phyloP scores from a whole-genome alignment of 345 rosid species.

The Ceriops decandra region DNA sequence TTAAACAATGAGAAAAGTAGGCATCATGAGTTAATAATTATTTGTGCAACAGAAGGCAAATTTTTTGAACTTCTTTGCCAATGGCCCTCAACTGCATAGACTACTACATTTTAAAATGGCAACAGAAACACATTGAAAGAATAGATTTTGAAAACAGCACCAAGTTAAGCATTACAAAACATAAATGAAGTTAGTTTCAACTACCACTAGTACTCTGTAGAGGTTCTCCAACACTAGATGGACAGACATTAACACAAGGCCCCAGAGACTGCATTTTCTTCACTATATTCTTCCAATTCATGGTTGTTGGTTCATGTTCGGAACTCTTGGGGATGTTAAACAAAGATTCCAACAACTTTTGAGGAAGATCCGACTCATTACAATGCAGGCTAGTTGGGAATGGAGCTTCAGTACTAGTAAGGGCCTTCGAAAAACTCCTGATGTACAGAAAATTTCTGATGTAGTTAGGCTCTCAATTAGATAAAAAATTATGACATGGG shows the following conservation, averaged over 20 bases:
- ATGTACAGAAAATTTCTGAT: slow-evolving; percentile 7
- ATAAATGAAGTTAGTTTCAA: slow-evolving; percentile 4
- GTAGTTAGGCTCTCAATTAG: background rate
- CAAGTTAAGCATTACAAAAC: background rate
- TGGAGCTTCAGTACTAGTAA: slow-evolving; percentile 38
- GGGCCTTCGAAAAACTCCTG: slow-evolving; percentile 56
- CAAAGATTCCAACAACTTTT: slow-evolving; percentile 76
- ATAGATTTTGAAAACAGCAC: background rate
- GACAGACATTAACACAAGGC: slow-evolving; percentile 40
- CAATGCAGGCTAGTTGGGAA: slow-evolving; percentile 35
- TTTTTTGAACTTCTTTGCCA: background rate
- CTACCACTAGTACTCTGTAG: slow-evolving; percentile 43
- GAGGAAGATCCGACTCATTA: slow-evolving; percentile 52
- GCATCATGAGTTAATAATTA: background rate
- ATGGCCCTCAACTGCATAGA: background rate
- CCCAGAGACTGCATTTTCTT: slow-evolving; percentile 76
- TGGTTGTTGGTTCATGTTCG: slow-evolving; percentile 60
- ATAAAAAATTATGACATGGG: background rate
- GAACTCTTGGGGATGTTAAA: slow-evolving; percentile 60
- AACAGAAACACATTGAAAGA: background rate
- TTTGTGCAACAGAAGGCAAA: background rate
- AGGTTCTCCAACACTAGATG: slow-evolving; percentile 40
- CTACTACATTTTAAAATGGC: background rate
- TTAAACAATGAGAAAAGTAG: slow-evolving; percentile 6
- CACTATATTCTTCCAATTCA: slow-evolving; percentile 84